phyloP scores from a whole-genome alignment of 2,329 filamentous ascomycete species.

The Diaporthe ampelina region DNA sequence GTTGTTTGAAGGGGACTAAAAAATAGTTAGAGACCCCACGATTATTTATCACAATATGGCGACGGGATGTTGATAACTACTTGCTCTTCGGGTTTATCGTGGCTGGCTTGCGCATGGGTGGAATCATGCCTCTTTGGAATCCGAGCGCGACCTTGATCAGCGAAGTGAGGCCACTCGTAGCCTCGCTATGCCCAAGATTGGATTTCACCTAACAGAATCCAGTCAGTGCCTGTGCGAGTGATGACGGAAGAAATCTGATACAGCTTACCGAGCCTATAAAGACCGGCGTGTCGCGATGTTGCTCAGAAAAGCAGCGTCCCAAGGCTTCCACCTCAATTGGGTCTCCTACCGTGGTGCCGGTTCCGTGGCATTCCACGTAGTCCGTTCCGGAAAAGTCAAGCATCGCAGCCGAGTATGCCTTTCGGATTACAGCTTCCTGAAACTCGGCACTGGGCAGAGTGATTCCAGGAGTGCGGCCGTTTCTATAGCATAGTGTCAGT shows the following conservation, averaged over 20 bases:
- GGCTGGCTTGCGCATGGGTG: neutral
- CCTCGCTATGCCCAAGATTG: neutral
- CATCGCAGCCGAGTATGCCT: neutral
- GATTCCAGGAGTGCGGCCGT: neutral
- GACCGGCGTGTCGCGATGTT: neutral
- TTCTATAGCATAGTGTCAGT: neutral
- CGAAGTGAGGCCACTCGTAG: neutral
- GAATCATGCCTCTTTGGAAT: neutral
- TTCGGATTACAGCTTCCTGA: neutral
- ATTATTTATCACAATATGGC: no score
- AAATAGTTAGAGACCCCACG: no score
- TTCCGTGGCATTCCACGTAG: neutral
- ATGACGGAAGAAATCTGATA: no score
- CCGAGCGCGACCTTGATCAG: neutral
- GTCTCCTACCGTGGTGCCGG: neutral
- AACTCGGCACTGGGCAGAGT: no score
- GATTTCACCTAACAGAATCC: neutral
- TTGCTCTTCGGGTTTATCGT: neutral
- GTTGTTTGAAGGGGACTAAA: no score
- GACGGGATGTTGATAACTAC: neutral
- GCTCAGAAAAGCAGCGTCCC: neutral
- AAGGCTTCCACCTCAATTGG: neutral
- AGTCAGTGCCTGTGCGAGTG: no score
- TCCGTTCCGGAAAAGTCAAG: neutral
- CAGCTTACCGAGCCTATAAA: neutral